Conservation (phyloP, 306 rosid species). For the Prunus mume region DNA sequence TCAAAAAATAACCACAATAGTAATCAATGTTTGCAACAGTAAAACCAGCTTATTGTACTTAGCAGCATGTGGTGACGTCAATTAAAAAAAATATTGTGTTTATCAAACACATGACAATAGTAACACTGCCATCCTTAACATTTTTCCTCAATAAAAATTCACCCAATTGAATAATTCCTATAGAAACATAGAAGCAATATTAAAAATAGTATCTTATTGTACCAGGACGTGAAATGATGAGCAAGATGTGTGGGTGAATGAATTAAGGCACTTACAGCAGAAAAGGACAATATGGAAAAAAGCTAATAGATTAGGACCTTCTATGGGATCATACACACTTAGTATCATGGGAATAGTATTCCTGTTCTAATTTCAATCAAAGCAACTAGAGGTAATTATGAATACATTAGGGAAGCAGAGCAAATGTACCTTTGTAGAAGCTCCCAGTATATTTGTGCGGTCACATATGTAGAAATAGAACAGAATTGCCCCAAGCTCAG, state of each 20-base stretch:
- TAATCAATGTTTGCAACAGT: conserved; percentile 9
- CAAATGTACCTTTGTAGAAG: conserved; percentile 67
- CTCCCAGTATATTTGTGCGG: conserved; percentile 77
- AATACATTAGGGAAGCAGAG: conserved; percentile 16
- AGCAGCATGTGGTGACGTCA: background rate
- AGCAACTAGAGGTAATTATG: background rate
- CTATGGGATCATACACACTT: background rate
- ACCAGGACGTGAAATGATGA: background rate
- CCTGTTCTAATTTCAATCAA: background rate
- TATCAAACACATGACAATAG: background rate
- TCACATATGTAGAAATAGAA: conserved; percentile 85
- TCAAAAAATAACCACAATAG: conserved; percentile 21
- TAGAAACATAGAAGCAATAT: conserved; percentile 1
- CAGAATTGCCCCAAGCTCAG: conserved; percentile 85
- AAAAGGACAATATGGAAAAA: background rate
- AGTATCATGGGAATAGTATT: background rate
- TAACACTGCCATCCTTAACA: background rate
- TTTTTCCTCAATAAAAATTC: background rate
- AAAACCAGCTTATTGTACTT: background rate
- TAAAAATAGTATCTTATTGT: background rate
- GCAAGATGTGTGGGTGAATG: background rate
- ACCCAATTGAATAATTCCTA: conserved; percentile 1
- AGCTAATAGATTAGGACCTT: background rate
- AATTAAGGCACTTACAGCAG: background rate
- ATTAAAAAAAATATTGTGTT: too few relatives aligned